These are phyloP conservation scores for Suillus subluteus DNA, from an alignment of 768 basidiomycete genomes.

Conservation along the genomic window DNA sequence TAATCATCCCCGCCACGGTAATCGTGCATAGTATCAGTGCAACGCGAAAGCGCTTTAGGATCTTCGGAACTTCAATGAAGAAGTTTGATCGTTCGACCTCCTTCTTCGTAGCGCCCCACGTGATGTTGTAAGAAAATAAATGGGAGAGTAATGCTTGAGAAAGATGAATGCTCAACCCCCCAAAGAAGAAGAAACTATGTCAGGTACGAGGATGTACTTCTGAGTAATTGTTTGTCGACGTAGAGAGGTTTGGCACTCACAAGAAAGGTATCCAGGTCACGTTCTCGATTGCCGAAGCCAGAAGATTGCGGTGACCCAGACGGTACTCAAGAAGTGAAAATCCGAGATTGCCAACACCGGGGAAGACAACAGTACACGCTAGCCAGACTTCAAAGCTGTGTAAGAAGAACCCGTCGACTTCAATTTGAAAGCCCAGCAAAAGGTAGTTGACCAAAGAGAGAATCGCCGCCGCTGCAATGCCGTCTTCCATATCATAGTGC, in stretches of 20 bases:
- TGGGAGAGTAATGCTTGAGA: conserved; percentile 67
- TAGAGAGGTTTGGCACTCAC: conserved; percentile 42
- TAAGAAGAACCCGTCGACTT: conserved; percentile 72
- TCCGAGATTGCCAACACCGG: conserved; percentile 67
- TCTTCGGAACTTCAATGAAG: conserved; percentile 80
- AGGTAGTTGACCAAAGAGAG: conserved; percentile 74
- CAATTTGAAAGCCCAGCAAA: conserved; percentile 61
- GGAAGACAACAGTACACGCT: conserved; percentile 72
- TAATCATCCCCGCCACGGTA: conserved; percentile 53
- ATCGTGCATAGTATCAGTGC: conserved; percentile 58
- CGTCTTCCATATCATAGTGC: conserved; percentile 37
- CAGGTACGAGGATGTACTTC: neutral
- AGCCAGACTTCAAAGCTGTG: conserved; percentile 77
- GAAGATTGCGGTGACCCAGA: conserved; percentile 56
- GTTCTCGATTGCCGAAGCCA: conserved; percentile 59
- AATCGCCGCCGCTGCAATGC: conserved; percentile 63
- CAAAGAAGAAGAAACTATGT: conserved; percentile 76
- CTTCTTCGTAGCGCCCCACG: conserved; percentile 52
- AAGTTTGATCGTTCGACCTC: conserved; percentile 82
- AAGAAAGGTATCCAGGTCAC: conserved; percentile 75
- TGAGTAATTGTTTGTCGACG: conserved; percentile 5
- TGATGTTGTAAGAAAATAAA: conserved; percentile 73
- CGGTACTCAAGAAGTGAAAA: conserved; percentile 74
- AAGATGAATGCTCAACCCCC: conserved; percentile 74
- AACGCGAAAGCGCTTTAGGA: conserved; percentile 77